Conservation (phyloP, 345 rosid species). For the Lenwebbia sp. region DNA sequence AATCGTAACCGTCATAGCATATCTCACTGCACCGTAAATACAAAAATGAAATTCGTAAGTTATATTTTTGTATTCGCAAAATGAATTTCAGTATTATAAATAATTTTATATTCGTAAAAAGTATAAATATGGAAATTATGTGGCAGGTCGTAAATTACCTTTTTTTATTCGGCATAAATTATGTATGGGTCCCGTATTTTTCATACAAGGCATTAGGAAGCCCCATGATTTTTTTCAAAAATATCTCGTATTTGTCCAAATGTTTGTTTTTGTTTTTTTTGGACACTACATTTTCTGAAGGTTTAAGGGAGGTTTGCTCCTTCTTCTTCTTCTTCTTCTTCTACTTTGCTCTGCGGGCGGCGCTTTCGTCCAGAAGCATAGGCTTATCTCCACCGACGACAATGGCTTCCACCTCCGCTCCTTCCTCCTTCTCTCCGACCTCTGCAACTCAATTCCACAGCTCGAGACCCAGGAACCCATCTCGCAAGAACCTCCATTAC, state of each 20-base stretch:
- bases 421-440: conserved; percentile 18
- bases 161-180: neutral
- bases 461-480: neutral
- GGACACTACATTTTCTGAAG: neutral
- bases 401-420: conserved; percentile 11
- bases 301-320: conserved; percentile 5
- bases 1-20: fast-evolving
- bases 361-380: neutral
- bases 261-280: neutral
- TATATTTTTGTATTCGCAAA: neutral
- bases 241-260: neutral
- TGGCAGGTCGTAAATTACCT: neutral
- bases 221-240: neutral
- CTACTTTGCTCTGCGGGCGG: neutral
- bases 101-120: neutral
- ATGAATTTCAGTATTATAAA: neutral
- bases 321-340: neutral
- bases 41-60: fast-evolving
- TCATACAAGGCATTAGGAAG: neutral
- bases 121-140: neutral
- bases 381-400: neutral
- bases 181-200: neutral
- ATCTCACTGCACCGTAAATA: fast-evolving
- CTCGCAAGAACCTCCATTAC: neutral
- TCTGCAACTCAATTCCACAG: neutral